Conservation (phyloP, 768 basidiomycete genomes). For the Pseudohyphozyma bogoriensis region DNA sequence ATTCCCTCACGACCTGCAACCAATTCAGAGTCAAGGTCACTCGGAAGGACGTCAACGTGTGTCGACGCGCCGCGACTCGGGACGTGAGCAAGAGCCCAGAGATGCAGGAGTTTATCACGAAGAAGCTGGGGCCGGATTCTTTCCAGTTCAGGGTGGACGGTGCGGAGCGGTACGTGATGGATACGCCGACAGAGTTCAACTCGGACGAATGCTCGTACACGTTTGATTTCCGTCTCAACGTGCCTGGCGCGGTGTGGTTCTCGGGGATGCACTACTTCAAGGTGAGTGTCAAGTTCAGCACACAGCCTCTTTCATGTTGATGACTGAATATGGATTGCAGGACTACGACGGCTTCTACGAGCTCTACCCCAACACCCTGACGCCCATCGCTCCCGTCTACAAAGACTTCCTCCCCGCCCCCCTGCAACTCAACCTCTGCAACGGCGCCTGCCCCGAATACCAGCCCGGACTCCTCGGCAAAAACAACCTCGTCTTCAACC, state of each 20-base stretch:
- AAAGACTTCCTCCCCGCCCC: not conserved
- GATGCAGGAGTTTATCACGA: not conserved
- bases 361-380: not conserved
- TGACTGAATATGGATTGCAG: too few species aligned
- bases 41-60: constrained; percentile 1
- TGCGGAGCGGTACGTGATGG: constrained; percentile 9
- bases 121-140: constrained; percentile 7
- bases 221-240: constrained; percentile 6
- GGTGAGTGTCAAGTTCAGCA: not conserved
- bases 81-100: not conserved
- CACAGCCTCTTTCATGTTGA: too few species aligned
- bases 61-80: not conserved
- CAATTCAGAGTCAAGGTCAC: constrained; percentile 10
- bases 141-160: constrained; percentile 17
- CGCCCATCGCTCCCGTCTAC: not conserved
- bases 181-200: not conserved
- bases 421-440: not conserved
- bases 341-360: not conserved
- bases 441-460: too few species aligned
- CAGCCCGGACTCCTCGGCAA: too few species aligned
- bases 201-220: constrained; percentile 7
- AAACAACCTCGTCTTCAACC: too few species aligned
- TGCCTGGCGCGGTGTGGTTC: constrained; percentile 5
- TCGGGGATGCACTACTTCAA: constrained; percentile 6
- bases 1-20: constrained; percentile 14